A percentile compares a stretch with the other conserved stretches of the same genome.
phyloP scores from a whole-genome alignment of 148 eudicot genomes.

The Vaccinium vitisidaea region DNA sequence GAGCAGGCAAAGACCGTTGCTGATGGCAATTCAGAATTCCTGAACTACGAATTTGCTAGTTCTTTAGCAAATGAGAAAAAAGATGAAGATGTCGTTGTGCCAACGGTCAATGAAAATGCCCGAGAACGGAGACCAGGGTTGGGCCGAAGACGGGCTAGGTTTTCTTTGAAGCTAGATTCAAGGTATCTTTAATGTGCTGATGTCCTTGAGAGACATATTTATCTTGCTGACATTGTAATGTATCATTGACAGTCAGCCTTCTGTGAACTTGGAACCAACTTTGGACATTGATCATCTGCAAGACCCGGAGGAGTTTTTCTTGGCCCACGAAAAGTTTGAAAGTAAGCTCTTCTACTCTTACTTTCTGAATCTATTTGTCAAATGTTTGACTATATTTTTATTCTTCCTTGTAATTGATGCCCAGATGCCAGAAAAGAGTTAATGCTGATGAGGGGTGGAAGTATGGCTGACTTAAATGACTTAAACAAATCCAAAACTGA shows the following conservation, averaged over 20 bases:
- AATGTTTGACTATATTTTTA: constrained; percentile 4
- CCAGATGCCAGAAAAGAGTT: constrained; percentile 62
- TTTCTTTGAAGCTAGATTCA: constrained; percentile 38
- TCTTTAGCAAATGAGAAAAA: constrained; percentile 15
- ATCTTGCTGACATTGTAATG: background rate
- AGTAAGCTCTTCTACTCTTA: constrained; percentile 28
- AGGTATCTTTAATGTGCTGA: constrained; percentile 27
- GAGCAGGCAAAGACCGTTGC: constrained; percentile 36
- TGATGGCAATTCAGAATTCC: constrained; percentile 24
- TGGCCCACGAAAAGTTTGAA: constrained; percentile 46
- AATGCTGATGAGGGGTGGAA: constrained; percentile 42
- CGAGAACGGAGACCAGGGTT: constrained; percentile 47
- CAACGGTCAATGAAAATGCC: constrained; percentile 19
- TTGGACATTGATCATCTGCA: constrained; percentile 35
- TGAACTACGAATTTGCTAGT: constrained; percentile 14
- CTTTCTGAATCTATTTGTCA: constrained; percentile 1
- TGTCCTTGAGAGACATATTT: background rate
- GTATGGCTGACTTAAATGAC: constrained; percentile 26
- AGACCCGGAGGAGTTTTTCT: constrained; percentile 52
- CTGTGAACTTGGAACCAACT: constrained; percentile 24
- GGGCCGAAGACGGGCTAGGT: constrained; percentile 48
- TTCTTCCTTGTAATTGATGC: constrained; percentile 15
- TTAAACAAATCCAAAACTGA: constrained; percentile 24
- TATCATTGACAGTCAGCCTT: constrained; percentile 34
- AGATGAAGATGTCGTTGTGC: constrained; percentile 16